These are phyloP conservation scores for Arthrobotrys sinensis DNA, from an alignment of 2,329 filamentous ascomycete species.

Conservation along the genomic window DNA sequence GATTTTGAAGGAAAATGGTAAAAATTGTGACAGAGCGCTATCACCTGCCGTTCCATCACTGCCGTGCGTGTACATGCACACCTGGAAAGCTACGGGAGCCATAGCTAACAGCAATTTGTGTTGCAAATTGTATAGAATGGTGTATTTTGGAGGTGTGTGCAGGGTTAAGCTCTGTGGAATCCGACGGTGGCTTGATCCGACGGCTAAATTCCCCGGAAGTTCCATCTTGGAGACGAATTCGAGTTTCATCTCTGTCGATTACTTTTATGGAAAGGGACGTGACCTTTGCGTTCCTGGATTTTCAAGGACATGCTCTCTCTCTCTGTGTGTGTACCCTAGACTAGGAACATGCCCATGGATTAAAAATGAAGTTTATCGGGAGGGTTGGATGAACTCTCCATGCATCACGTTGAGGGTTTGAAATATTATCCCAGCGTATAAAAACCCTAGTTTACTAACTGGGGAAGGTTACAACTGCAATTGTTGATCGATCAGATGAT, in stretches of 20 bases:
- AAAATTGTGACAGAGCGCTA: neutral
- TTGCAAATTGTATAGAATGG: neutral
- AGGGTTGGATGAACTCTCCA: neutral
- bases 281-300: neutral
- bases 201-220: slow-evolving; percentile 59
- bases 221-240: slow-evolving; percentile 53
- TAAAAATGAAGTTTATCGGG: neutral
- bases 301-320: neutral
- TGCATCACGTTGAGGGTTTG: neutral
- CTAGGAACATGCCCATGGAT: too few relatives aligned
- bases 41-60: neutral
- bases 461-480: too few relatives aligned
- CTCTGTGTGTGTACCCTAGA: neutral
- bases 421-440: neutral
- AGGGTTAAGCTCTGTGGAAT: slow-evolving; percentile 6
- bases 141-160: slow-evolving; percentile 11
- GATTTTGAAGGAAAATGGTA: too few relatives aligned
- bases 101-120: slow-evolving; percentile 3
- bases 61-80: too few relatives aligned
- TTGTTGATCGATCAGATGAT: slow-evolving; percentile 41
- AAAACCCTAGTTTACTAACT: neutral
- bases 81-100: neutral
- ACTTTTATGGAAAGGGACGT: neutral
- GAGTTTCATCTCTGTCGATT: slow-evolving; percentile 33
- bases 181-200: slow-evolving; percentile 59